Percentiles rank a stretch among this genome's conserved stretches.
phyloP scores from a whole-genome alignment of 345 rosid genomes.

The Kandelia obovata region DNA sequence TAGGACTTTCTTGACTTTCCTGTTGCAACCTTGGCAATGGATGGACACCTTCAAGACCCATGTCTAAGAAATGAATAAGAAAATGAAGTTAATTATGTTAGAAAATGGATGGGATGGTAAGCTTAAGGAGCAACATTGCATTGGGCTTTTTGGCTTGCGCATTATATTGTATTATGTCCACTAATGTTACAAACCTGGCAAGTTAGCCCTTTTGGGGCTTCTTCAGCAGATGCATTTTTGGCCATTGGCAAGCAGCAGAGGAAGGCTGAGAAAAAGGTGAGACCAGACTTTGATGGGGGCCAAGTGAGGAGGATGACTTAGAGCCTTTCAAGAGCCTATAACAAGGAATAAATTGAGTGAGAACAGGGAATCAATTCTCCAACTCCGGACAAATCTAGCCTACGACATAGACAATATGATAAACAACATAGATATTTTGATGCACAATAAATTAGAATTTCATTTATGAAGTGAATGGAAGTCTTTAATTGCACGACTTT shows the following conservation, averaged over 20 bases:
- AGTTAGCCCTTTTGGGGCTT: conserved; percentile 7
- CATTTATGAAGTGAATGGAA: neutral
- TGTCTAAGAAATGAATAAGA: conserved; percentile 14
- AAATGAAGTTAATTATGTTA: neutral
- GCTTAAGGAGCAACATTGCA: too few relatives aligned
- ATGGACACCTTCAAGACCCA: conserved; percentile 27
- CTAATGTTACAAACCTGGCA: conserved; percentile 9
- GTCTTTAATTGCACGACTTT: too few relatives aligned
- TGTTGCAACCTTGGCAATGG: conserved; percentile 35
- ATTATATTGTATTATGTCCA: neutral
- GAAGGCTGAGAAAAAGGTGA: neutral
- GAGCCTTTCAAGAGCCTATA: neutral
- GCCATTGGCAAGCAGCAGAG: conserved; percentile 9
- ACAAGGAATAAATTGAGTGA: neutral
- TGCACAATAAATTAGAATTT: neutral
- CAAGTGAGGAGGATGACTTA: neutral
- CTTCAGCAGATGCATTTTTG: neutral
- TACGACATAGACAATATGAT: neutral
- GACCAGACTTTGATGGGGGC: neutral
- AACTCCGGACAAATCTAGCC: neutral
- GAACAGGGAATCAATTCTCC: neutral
- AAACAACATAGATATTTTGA: neutral
- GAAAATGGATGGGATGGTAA: neutral
- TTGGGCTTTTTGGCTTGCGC: too few relatives aligned
- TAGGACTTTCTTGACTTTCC: conserved; percentile 25